Conservation (phyloP, 192 early-diverging fungal species). For the Entomortierella chlamydospora region DNA sequence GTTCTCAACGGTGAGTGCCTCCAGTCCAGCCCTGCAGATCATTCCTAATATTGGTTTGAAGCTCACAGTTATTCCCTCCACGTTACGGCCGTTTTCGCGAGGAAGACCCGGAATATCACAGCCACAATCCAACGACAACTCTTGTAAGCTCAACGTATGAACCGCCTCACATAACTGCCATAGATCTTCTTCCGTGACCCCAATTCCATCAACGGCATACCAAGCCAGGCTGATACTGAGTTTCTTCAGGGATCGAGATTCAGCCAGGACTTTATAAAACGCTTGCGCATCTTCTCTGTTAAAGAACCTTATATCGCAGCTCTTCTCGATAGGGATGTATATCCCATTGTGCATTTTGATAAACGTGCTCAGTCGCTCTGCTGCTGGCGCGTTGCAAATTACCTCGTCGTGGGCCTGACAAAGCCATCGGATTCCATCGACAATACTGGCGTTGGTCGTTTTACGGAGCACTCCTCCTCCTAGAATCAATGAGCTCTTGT, state of each 20-base stretch:
- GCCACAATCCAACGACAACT: conserved; percentile 27
- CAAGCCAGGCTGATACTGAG: conserved; percentile 24
- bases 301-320: conserved; percentile 7
- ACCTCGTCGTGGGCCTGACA: conserved; percentile 31
- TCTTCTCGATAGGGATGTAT: conserved; percentile 27
- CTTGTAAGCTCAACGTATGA: conserved; percentile 8
- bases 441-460: neutral
- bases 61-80: neutral
- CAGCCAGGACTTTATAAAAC: conserved; percentile 22
- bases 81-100: neutral
- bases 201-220: neutral
- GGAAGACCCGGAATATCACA: neutral
- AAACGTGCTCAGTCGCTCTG: conserved; percentile 11
- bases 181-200: conserved; percentile 28
- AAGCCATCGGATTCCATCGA: conserved; percentile 10
- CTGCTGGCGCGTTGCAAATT: neutral
- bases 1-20: conserved; percentile 30
- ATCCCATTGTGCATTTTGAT: conserved; percentile 6
- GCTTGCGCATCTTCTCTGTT: conserved; percentile 10
- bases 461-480: conserved; percentile 5
- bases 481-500: neutral
- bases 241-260: conserved; percentile 14
- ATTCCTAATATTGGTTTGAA: conserved; percentile 35
- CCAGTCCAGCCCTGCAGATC: conserved; percentile 16
- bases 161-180: conserved; percentile 25